A percentile compares a stretch with the other conserved stretches of the same genome.
phyloP scores from a whole-genome alignment of 2,329 filamentous ascomycete genomes.

The Rhinocladiella mackenziei region DNA sequence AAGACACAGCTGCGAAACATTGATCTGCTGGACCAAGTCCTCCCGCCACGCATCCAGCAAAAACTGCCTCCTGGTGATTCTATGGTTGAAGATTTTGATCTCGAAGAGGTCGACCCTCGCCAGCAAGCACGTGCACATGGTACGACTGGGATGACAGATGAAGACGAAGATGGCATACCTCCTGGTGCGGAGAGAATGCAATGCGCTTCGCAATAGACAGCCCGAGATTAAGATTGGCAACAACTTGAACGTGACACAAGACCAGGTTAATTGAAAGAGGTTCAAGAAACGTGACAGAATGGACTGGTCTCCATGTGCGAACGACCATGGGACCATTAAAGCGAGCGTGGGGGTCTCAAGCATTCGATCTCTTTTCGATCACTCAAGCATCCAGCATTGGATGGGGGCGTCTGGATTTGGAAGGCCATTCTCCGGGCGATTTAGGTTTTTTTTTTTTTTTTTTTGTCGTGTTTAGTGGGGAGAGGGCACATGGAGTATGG shows the following conservation, averaged over 20 bases:
- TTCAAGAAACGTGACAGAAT: too few relatives aligned
- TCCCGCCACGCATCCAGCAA: slow-evolving; percentile 68
- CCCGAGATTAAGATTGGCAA: background rate
- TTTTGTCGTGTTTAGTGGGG: too few relatives aligned
- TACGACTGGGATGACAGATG: slow-evolving; percentile 62
- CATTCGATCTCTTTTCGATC: background rate
- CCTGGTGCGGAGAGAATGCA: slow-evolving; percentile 49
- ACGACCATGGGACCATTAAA: slow-evolving; percentile 13
- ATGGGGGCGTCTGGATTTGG: too few relatives aligned
- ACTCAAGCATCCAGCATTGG: too few relatives aligned
- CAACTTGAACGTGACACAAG: slow-evolving; percentile 1
- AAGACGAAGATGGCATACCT: slow-evolving; percentile 56
- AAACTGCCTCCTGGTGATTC: slow-evolving; percentile 70
- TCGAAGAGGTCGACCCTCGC: slow-evolving; percentile 77
- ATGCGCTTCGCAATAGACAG: slow-evolving; percentile 50
- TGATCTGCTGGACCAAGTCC: slow-evolving; percentile 72
- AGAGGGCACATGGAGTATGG: too few relatives aligned
- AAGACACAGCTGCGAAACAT: slow-evolving; percentile 67
- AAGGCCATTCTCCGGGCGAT: too few relatives aligned
- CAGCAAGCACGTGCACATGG: slow-evolving; percentile 64
- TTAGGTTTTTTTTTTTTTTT: too few relatives aligned
- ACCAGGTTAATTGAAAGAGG: slow-evolving; percentile 1
- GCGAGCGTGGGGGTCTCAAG: slow-evolving; percentile 12
- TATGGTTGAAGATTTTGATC: slow-evolving; percentile 84
- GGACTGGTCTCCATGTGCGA: slow-evolving; percentile 7